Evolutionary conservation across 1,284 basidiomycete species (phyloP).

Genomic region (Cutaneotrichosporon spelunceum): DNA sequence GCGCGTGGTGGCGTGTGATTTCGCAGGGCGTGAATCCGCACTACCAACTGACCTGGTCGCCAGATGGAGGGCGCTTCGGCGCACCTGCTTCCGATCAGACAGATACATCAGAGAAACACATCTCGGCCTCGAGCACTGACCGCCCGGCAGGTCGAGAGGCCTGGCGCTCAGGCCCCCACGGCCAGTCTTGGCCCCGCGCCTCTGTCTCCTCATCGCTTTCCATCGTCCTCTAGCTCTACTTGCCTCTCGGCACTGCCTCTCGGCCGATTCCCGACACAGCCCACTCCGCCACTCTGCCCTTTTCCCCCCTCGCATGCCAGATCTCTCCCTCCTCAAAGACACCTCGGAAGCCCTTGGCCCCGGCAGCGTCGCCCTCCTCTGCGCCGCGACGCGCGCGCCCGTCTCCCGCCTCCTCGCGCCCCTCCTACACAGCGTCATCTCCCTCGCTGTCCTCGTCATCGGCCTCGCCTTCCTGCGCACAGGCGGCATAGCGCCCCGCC

Average conservation of each 20-base stretch:
- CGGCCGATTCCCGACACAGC: neutral
- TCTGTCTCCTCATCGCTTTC: neutral
- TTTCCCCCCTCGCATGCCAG: neutral
- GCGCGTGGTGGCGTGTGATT: too few species aligned
- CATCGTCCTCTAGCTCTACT: neutral
- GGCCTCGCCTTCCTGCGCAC: conserved; percentile 11
- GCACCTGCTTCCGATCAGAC: too few species aligned
- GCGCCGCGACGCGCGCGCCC: neutral
- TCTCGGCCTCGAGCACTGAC: neutral
- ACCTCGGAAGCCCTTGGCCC: conserved; percentile 2
- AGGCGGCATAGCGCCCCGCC: conserved; percentile 17
- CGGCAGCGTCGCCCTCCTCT: neutral
- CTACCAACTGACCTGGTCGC: too few species aligned
- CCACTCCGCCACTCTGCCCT: too few species aligned
- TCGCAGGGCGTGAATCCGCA: too few species aligned
- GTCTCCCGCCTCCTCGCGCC: conserved; percentile 8
- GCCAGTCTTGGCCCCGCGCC: neutral
- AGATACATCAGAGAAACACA: too few species aligned
- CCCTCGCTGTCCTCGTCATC: conserved; percentile 9
- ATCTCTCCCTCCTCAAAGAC: neutral
- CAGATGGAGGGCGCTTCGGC: too few species aligned
- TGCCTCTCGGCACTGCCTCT: neutral
- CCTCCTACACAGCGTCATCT: conserved; percentile 1
- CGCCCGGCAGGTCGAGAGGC: neutral
- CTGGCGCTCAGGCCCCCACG: neutral